phyloP scores from a whole-genome alignment of 225 moss, liverwort and hornwort genomes.

The Sphagnum tenellum region DNA sequence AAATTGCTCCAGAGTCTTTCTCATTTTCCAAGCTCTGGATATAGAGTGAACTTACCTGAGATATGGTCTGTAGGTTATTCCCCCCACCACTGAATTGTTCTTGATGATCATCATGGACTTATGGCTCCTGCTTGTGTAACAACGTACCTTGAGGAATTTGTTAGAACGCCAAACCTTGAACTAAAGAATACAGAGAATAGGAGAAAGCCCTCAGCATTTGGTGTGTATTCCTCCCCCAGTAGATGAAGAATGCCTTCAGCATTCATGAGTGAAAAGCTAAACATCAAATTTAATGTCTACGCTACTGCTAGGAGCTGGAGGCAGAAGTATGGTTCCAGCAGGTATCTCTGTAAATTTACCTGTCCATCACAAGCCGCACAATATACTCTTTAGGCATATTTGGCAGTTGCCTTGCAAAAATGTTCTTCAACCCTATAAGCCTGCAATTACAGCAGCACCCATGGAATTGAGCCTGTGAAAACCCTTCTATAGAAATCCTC shows the following conservation, averaged over 20 bases:
- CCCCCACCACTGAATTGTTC: constrained; percentile 90
- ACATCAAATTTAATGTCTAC: too few relatives aligned
- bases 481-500: too few relatives aligned
- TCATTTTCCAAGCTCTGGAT: too few relatives aligned
- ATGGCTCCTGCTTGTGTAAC: constrained; percentile 64
- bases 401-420: constrained; percentile 91
- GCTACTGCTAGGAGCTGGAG: too few relatives aligned
- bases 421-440: constrained; percentile 97
- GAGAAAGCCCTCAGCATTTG: too few relatives aligned
- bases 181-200: not conserved
- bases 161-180: not conserved
- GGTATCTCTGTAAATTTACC: constrained; percentile 18
- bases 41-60: constrained; percentile 33
- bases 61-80: constrained; percentile 96
- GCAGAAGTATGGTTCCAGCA: too few relatives aligned
- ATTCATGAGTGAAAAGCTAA: too few relatives aligned
- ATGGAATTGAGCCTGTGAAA: too few relatives aligned
- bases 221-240: too few relatives aligned
- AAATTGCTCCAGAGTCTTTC: too few relatives aligned
- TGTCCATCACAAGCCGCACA: constrained; percentile 95
- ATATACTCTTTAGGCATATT: constrained; percentile 99
- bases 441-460: constrained; percentile 16
- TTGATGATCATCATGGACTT: constrained; percentile 99
- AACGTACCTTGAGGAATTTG: not conserved
- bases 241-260: too few relatives aligned